These are phyloP conservation scores for Pseudogymnoascus sp. DNA, from an alignment of 2,329 filamentous ascomycete genomes.

Conservation along the genomic window DNA sequence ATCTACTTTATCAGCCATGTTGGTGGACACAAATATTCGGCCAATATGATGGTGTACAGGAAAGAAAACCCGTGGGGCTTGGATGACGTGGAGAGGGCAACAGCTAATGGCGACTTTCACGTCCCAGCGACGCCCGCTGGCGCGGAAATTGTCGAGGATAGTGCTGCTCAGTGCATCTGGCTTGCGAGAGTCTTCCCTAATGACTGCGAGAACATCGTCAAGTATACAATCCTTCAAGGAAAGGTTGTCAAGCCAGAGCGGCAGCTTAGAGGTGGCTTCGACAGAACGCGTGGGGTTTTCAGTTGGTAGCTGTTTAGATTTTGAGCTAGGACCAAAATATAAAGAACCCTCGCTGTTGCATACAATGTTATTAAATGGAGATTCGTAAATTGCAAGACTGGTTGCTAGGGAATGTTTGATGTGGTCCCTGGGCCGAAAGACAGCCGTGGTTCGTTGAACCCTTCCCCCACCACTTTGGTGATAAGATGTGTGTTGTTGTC, in stretches of 20 bases:
- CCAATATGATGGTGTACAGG: conserved; percentile 90
- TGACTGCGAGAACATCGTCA: conserved; percentile 87
- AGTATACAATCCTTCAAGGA: conserved; percentile 83
- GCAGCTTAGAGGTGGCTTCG: conserved; percentile 85
- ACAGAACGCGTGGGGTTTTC: conserved; percentile 68
- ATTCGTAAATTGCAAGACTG: background rate
- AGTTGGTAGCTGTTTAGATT: conserved; percentile 61
- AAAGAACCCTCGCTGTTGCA: background rate
- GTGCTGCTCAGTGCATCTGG: conserved; percentile 88
- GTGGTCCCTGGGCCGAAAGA: conserved; percentile 6
- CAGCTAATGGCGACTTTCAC: conserved; percentile 23
- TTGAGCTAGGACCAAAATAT: background rate
- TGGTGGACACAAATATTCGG: conserved; percentile 92
- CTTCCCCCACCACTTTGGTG: background rate
- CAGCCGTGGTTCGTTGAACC: conserved; percentile 8
- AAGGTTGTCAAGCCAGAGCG: conserved; percentile 86
- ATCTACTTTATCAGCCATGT: conserved; percentile 97
- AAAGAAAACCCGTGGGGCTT: conserved; percentile 31
- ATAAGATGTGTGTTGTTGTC: conserved; percentile 2
- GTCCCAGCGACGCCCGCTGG: conserved; percentile 4
- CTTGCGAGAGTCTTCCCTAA: conserved; percentile 75
- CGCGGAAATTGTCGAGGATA: conserved; percentile 38
- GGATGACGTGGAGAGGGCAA: conserved; percentile 26
- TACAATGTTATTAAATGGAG: conserved; percentile 1
- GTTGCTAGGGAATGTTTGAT: conserved; percentile 8